Base-by-base conservation (phyloP, 2,329 filamentous ascomycete species). In the Graphilbum fragrans region DNA sequence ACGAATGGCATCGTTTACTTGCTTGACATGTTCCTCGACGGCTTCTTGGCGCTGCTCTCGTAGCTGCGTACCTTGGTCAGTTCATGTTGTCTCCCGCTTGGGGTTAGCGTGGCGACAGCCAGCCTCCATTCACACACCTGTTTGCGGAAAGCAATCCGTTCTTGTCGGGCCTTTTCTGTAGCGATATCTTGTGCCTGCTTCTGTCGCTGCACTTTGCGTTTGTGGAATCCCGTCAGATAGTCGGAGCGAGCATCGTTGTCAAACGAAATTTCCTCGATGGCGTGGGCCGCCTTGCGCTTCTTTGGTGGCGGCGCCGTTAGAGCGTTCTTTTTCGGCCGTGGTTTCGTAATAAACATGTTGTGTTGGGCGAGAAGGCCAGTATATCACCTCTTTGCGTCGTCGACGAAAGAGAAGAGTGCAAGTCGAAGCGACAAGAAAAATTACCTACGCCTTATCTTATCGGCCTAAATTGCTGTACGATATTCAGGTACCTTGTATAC, bases 141-240 rank as follows among this genome's bases (percentile, higher is more conserved):
- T 59, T 80, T 83, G 52, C 90, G 71, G 43, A 82, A 67, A 44
- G 73, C 66, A 43, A 88, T 72, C 56, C 73, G 84, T 58, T 94
- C 88, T 54, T 87, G 75, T 38, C 80, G 77, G 37, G 80, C 86
- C 56, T 74, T 79, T 60, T 86, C 82, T 36, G 76, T 79, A 4
- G 86, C 85, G 51, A 82, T 70, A 50, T 92, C 86, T 55, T 92
- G 83, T 2, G 90, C 90, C 60, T 80, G 70, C 65, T 94, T 93
- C 50, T 80, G 78, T 31, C 92, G 75, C 58, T 86, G 82, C 41
- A 84, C 65, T 61, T 95, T 96, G 60, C 92, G 82, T 70, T 96
- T 98, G 67, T 90, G 88, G 63, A 98, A 98, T 3, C 92, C 92
- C 0, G 87, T 95, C 44, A 98, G 70, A 57, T 85, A 98, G 55